Evolutionary conservation across 441 rosid genomes (phyloP), one percentile per base, ranked within the genome.

Genomic region (Syzygium malaccense): DNA sequence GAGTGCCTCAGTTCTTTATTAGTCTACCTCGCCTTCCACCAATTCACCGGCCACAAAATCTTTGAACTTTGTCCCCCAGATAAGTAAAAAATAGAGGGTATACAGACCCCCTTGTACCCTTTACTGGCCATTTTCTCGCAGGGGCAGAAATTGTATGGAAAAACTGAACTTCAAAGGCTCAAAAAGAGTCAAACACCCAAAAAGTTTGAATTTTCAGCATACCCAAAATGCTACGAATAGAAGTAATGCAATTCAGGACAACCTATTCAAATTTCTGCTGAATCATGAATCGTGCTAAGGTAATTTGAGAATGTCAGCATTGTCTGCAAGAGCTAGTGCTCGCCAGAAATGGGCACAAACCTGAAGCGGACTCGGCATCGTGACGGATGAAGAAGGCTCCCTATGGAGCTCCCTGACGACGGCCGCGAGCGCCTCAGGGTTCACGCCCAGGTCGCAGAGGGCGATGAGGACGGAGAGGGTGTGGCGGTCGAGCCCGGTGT

Each of bases 391-490:
- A 14, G 91, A 48, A 66, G 91, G 66, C 49, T 92, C 91, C 8
- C 91, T 89, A 10, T 90, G 92, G 64, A 94, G 94, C 91, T 95
- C 98, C 90, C 94, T 95, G 60, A 94, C 95, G 41, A 94, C 92
- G 51, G 98, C 94, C 45, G 97, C 96, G 32, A 96, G 83, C 53
- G 97, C 93, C 87, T 95, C 96, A 28, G 97, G 98, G 90, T 96
- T 96, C 66, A 95, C 91, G 87, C 98, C 96, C 85, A 96, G 93
- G 85, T 96, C 97, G 75, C 97, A 94, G 33, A 95, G 94, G 37
- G 96, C 96, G 51, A 96, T 93, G 53, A 95, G 93, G 84, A 96
- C 91, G 14, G 98, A 96, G 86, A 96, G 94, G 6, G 96, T 94
- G 87, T 95, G 96, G 83, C 96, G 93, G 62, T 96, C 97, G 6